These are phyloP conservation scores for Diplogelasinospora grovesii DNA, from an alignment of 495 filamentous ascomycete genomes.

Conservation along the genomic window DNA sequence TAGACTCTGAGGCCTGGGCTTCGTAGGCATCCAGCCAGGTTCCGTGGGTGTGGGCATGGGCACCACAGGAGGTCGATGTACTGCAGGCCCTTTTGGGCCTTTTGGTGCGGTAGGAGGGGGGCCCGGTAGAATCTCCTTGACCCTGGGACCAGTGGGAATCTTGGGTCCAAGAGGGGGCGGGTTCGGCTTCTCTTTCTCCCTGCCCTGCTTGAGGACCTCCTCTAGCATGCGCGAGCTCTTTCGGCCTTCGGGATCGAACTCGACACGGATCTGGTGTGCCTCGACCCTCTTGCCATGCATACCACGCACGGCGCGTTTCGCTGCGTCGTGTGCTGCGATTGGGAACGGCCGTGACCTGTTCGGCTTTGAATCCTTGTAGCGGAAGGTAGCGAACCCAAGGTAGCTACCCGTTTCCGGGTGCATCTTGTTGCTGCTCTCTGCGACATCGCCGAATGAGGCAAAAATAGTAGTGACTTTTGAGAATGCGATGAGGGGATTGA, in stretches of 20 bases:
- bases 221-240: constrained; percentile 70
- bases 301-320: constrained; percentile 64
- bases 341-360: constrained; percentile 37
- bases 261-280: constrained; percentile 64
- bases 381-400: constrained; percentile 83
- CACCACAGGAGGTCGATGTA: constrained; percentile 36
- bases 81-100: constrained; percentile 83
- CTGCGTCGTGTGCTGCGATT: constrained; percentile 63
- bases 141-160: constrained; percentile 36
- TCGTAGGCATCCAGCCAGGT: constrained; percentile 19
- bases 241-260: constrained; percentile 79
- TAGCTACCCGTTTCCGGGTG: constrained; percentile 89
- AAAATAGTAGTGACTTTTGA: constrained; percentile 75
- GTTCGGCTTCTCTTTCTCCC: constrained; percentile 40
- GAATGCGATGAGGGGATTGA: constrained; percentile 79
- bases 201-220: constrained; percentile 58
- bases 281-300: constrained; percentile 68
- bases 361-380: constrained; percentile 69
- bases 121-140: constrained; percentile 40
- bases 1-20: constrained; percentile 16
- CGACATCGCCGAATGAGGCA: constrained; percentile 79
- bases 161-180: constrained; percentile 19
- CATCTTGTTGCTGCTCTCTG: constrained; percentile 80
- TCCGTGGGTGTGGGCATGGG: not conserved
- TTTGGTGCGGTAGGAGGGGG: constrained; percentile 79